Base-by-base conservation (phyloP, 148 eudicot genomes). In the Silene conica region DNA sequence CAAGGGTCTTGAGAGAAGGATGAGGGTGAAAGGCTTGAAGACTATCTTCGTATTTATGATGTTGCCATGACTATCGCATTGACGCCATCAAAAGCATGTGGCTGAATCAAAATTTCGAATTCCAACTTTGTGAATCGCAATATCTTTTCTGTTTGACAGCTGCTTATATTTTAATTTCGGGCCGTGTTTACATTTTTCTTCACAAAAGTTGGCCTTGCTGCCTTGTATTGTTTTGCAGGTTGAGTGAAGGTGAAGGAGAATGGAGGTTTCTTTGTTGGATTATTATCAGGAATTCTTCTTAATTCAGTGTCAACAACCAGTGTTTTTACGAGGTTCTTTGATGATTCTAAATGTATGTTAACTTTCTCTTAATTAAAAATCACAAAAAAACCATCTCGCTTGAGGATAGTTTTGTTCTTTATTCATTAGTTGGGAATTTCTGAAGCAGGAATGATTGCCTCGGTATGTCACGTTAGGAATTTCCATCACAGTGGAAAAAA, bases 221-320 rank as follows among this genome's bases (percentile, higher is more conserved):
- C 80, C 72, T 81, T 43, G 82, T 73, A 69, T 73, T 78, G 81
- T 83, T 80, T 88, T 89, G 91, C 97, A 92, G 97, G 97, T 85
- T 45, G 34, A 63, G 21, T 72, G 73, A 63, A 75, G 72, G 43
- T 77, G 82, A 79, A 70, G 71, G 73, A 64, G 80, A 76, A 77
- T 80, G 84, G 81, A 78, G 67, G 58, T 72, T 46, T 75, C 64
- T 62, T 48, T 25, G 77, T 74, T 20, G 75, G 73, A 71, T 69
- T 38, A 41, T 48, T 69, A 65, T 83, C 67, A 65, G 78, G 81
- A 61, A 66, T 80, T 74, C 75, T 77, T 83, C 83, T 78, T 83
- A 78, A 71, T 68, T 71, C 82, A 76, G 67, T 83, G 76, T 78
- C 86, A 56, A 65, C 72, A 58, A 57, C 79, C 79, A 68, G 75